phyloP scores from a whole-genome alignment of 352 stramenopile genomes.

The Globisporangium nunn region DNA sequence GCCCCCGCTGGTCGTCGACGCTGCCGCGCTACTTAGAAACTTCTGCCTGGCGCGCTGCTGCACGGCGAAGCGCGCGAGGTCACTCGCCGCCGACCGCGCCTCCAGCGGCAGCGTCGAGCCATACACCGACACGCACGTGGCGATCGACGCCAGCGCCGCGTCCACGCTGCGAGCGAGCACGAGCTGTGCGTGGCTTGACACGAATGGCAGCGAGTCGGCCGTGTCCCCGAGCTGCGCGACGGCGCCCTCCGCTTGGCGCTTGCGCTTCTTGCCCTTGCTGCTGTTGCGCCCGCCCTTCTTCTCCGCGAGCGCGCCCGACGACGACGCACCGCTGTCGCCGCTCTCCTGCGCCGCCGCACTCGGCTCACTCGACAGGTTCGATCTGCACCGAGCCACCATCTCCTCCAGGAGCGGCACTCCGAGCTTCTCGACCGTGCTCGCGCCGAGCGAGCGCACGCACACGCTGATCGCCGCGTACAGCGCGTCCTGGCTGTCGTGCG shows the following conservation, averaged over 20 bases:
- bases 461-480: conserved; percentile 39
- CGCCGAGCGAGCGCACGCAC: conserved; percentile 49
- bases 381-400: conserved; percentile 47
- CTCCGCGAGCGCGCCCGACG: background rate
- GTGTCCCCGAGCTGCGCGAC: conserved; percentile 40
- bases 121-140: conserved; percentile 51
- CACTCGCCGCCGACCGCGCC: conserved; percentile 31
- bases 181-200: conserved; percentile 45
- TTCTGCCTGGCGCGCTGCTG: conserved; percentile 25
- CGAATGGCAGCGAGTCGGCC: conserved; percentile 28
- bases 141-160: conserved; percentile 42
- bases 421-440: conserved; percentile 67
- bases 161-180: conserved; percentile 38
- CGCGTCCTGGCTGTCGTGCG: conserved; percentile 25
- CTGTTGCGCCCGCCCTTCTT: conserved; percentile 12
- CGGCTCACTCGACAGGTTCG: conserved; percentile 26
- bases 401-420: conserved; percentile 58
- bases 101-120: conserved; percentile 44
- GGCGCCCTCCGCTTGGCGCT: conserved; percentile 44
- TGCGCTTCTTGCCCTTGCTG: conserved; percentile 84
- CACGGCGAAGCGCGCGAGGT: conserved; percentile 36
- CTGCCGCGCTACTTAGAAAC: conserved; percentile 4
- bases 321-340: conserved; percentile 12
- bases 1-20: conserved; percentile 2
- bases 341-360: background rate